These are phyloP conservation scores for Lichtheimia ramosa DNA, from an alignment of 371 early-diverging fungal species.

Conservation along the genomic window DNA sequence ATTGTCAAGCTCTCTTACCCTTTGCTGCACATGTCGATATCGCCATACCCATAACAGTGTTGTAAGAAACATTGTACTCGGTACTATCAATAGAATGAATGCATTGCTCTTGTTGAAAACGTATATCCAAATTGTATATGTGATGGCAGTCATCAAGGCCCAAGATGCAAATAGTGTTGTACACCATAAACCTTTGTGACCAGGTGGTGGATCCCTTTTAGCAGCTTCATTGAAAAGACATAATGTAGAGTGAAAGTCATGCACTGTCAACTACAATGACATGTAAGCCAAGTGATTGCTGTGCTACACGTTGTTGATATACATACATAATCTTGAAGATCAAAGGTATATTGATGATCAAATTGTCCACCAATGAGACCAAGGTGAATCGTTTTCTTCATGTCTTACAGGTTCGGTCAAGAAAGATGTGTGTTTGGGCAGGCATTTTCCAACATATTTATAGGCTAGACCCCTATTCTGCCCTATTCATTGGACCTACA, in stretches of 20 bases:
- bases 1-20: conserved; percentile 10
- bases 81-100: conserved; percentile 16
- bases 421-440: no score
- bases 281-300: no score
- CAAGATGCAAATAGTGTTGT: conserved; percentile 20
- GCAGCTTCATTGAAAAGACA: conserved; percentile 31
- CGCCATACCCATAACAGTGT: conserved; percentile 28
- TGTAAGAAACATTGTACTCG: conserved; percentile 25
- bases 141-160: conserved; percentile 18
- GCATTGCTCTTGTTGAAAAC: conserved; percentile 2
- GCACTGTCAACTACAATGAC: conserved; percentile 19
- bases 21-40: conserved; percentile 23
- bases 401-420: background rate
- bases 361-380: conserved; percentile 31
- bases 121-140: conserved; percentile 24
- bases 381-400: conserved; percentile 37
- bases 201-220: conserved; percentile 26
- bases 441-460: no score
- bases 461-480: no score
- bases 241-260: conserved; percentile 28
- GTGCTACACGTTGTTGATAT: no score
- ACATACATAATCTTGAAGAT: conserved; percentile 44
- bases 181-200: conserved; percentile 23
- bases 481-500: no score
- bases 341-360: conserved; percentile 51